Conservation (phyloP, 352 stramenopile species). For the Globisporangium iwayamae region DNA sequence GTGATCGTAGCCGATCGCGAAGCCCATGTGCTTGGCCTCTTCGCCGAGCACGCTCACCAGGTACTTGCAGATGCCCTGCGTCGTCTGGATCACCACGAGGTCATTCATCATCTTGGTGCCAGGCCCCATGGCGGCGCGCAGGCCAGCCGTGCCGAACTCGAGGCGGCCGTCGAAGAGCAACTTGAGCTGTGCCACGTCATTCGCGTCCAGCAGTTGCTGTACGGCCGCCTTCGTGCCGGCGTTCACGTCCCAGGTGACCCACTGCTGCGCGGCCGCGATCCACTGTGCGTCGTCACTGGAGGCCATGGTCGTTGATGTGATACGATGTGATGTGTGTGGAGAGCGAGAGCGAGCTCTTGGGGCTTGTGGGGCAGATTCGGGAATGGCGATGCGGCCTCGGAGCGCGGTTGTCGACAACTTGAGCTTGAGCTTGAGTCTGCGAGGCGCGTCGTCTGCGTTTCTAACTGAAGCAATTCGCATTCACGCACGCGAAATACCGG, state of each 20-base stretch:
- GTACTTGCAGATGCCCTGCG: constrained; percentile 89
- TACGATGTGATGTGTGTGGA: background rate
- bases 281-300: constrained; percentile 33
- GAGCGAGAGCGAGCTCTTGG: too few species aligned
- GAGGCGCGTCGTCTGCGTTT: too few species aligned
- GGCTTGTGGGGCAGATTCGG: constrained; percentile 4
- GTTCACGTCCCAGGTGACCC: constrained; percentile 87
- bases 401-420: background rate
- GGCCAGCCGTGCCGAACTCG: constrained; percentile 90
- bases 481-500: too few species aligned
- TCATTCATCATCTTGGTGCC: constrained; percentile 91
- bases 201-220: constrained; percentile 50
- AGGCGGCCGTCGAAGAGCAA: constrained; percentile 80
- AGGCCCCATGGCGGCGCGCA: constrained; percentile 87
- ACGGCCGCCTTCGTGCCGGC: constrained; percentile 63
- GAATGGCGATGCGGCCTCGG: background rate
- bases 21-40: constrained; percentile 62
- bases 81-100: constrained; percentile 90
- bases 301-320: constrained; percentile 3
- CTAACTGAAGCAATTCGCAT: too few species aligned
- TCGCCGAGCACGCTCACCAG: constrained; percentile 74
- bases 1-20: constrained; percentile 92
- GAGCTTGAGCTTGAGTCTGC: background rate
- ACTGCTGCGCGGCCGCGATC: constrained; percentile 64
- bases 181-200: constrained; percentile 49